Conservation (phyloP, 805 yeast species). For the Nakazawaea molendinolei region DNA sequence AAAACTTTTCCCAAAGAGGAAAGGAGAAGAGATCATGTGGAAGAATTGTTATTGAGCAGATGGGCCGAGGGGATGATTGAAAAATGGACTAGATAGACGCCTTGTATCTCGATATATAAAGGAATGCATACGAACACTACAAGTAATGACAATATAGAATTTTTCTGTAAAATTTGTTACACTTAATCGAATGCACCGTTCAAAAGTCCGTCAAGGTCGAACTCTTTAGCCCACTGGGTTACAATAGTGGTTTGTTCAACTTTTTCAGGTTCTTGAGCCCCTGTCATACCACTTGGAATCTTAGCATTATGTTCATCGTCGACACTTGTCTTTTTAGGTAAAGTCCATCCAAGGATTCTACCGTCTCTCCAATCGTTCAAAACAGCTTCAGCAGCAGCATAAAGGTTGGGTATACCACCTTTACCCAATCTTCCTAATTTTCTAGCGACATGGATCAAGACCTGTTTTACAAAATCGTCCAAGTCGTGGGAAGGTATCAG, state of each 20-base stretch:
- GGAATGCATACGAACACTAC: no score
- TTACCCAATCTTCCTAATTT: slow-evolving; percentile 85
- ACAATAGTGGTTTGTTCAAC: slow-evolving; percentile 75
- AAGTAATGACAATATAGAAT: neutral
- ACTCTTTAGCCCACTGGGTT: slow-evolving; percentile 87
- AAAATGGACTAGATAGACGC: slow-evolving; percentile 10
- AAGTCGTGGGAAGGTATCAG: slow-evolving; percentile 67
- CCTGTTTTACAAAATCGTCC: slow-evolving; percentile 75
- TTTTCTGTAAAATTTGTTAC: neutral
- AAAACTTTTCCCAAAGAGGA: neutral
- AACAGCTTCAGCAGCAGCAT: slow-evolving; percentile 75
- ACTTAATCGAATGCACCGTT: slow-evolving; percentile 18
- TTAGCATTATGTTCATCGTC: slow-evolving; percentile 34
- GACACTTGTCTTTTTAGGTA: slow-evolving; percentile 47
- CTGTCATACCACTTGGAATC: slow-evolving; percentile 26
- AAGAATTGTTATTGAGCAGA: slow-evolving; percentile 38
- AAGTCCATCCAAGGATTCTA: slow-evolving; percentile 82
- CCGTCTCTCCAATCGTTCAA: slow-evolving; percentile 98
- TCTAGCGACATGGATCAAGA: slow-evolving; percentile 89
- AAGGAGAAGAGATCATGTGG: slow-evolving; percentile 26
- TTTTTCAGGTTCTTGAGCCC: slow-evolving; percentile 32
- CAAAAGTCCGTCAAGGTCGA: slow-evolving; percentile 82
- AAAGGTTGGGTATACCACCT: slow-evolving; percentile 89
- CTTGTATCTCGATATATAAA: neutral
- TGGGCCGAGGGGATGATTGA: slow-evolving; percentile 39